Base-by-base conservation (phyloP, 2,329 filamentous ascomycete species). In the Talaromyces sp. region DNA sequence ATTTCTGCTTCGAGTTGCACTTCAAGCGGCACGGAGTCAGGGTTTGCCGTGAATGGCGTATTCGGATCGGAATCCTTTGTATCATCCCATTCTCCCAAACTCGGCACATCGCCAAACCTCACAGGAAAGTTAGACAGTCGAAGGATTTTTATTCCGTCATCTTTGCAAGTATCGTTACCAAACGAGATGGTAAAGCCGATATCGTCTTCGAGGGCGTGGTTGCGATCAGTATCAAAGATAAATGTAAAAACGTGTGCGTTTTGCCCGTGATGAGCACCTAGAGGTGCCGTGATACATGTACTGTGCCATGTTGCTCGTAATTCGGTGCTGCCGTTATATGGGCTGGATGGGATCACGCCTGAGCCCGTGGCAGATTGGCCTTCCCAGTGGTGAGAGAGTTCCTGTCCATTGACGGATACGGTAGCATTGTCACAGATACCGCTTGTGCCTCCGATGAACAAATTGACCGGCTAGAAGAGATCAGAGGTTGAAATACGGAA, bases 151-250 rank as follows among this genome's bases (percentile, higher is more conserved):
- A 74, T 72, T 10, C 67, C 61, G 5, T 69, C 70, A 40, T 68
- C 67, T 17, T 73, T 70, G 56, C 71, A 72, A 61, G 74, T 70
- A 45, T 68, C 67, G 15, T 73, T 71, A 58, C 71, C 73, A 61
- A 75, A 75, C 1, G 74, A 76, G 45, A 73, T 68, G 2, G 74
- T 72, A 65, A 76, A 76, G n/a, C 75, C 75, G n/a, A 72, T 70
- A n/a, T 68, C 65, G 49, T 70, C 69, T 31, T 71, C 67, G 45
- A 68, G 65, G 31, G 58, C 60, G 40, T 61, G 63, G 25, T 69
- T 63, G 47, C 67, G 69, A 29, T 62, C 63, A 27, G 70, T 68
- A 49, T 72, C 64, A 25, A 75, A 70, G 3, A 69, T 69, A 60
- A 76, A 67, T 15, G 72, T 72, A 45, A 76, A 67, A 25, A 76